These are phyloP conservation scores for Colletotrichum tamarilloi DNA, from an alignment of 2,329 filamentous ascomycete species.

Conservation along the genomic window DNA sequence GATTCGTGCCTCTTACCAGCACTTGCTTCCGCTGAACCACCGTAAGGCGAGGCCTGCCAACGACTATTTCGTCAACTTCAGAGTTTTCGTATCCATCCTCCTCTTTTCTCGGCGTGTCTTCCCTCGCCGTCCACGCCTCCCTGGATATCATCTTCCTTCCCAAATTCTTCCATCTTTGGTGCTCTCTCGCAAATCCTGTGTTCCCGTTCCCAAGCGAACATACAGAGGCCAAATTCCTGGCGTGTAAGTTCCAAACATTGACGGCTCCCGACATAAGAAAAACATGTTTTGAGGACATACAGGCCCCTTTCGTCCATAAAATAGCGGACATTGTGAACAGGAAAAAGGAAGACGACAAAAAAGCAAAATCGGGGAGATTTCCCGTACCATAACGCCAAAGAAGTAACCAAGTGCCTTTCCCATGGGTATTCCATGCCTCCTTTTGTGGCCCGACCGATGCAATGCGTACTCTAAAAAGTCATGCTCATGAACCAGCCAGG, in stretches of 20 bases:
- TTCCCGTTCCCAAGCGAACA: not conserved
- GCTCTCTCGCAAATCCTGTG: not conserved
- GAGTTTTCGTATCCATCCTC: not conserved
- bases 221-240: conserved; percentile 1
- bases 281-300: not conserved
- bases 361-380: not conserved
- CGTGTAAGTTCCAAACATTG: not conserved
- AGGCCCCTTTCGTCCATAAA: not conserved
- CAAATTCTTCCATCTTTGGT: not conserved
- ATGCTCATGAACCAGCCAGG: conserved; percentile 31
- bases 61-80: not conserved
- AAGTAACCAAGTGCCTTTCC: conserved; percentile 4
- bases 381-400: conserved; percentile 17
- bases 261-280: not conserved
- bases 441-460: conserved; percentile 32
- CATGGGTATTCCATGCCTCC: conserved; percentile 23
- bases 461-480: conserved; percentile 36
- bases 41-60: not conserved
- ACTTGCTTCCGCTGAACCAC: not conserved
- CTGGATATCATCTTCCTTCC: not conserved
- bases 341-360: not conserved
- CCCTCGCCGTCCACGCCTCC: not conserved
- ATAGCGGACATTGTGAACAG: not conserved
- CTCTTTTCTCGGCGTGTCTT: not conserved
- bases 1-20: conserved; percentile 10